phyloP scores from a whole-genome alignment of 1,284 basidiomycete species.

The Malassezia nana region DNA sequence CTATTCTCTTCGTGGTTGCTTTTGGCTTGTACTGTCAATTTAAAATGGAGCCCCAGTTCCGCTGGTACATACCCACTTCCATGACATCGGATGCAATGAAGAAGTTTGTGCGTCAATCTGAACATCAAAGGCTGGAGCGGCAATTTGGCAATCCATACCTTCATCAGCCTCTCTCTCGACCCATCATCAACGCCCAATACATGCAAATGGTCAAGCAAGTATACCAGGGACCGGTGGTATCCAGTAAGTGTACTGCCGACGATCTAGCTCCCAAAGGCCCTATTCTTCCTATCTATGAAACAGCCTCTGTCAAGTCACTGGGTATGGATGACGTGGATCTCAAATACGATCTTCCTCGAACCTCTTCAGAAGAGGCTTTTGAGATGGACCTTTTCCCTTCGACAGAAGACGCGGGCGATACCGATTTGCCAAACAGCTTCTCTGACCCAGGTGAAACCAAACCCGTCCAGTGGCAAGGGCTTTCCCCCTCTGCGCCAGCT shows the following conservation, averaged over 20 bases:
- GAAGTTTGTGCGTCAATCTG: constrained; percentile 32
- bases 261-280: background rate
- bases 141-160: constrained; percentile 46
- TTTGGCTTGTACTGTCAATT: constrained; percentile 41
- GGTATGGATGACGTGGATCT: background rate
- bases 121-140: constrained; percentile 37
- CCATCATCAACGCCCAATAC: constrained; percentile 41
- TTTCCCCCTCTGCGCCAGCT: too few species aligned
- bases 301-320: background rate
- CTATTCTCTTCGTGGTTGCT: constrained; percentile 33
- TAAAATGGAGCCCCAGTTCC: constrained; percentile 34
- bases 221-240: constrained; percentile 27
- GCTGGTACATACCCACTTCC: constrained; percentile 43
- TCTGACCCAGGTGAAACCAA: too few species aligned
- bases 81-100: constrained; percentile 27
- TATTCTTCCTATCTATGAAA: background rate
- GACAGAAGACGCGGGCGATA: background rate
- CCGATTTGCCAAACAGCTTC: background rate
- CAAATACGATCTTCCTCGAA: background rate
- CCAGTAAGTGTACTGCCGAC: background rate
- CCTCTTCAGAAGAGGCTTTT: background rate
- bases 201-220: constrained; percentile 34
- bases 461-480: too few species aligned
- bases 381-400: background rate
- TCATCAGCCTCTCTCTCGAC: constrained; percentile 37